Base-by-base conservation (phyloP, 2,329 filamentous ascomycete species). In the Fusarium beomiforme region DNA sequence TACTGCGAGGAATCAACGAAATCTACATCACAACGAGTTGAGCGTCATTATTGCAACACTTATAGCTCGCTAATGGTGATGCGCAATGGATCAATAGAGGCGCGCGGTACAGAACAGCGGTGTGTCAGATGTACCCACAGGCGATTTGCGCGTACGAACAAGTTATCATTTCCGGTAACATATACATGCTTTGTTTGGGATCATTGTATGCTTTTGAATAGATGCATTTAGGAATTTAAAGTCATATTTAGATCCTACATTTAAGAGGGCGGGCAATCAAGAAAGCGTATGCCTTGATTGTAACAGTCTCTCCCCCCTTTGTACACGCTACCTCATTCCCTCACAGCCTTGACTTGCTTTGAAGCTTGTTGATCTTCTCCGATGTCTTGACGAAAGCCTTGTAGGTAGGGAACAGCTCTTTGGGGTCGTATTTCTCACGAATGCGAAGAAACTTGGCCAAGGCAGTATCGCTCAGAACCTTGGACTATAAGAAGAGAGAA, bases 401-500 rank as follows among this genome's bases (percentile, higher is more conserved):
- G 16, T 55, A 60, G 19, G 26, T 41, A 13, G 39, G 49, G 14
- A 60, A 60, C 2, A 56, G 31, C 1, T 43, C 39, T 12, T 33
- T 54, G 4, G 58, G 58, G 34, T 60, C 58, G 16, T 55, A 60
- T 7, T 60, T 60, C 31, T 55, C 49, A 11, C 58, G 36, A 29
- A 60, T 60, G 8, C 31, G n/a, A 33, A 60, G 31, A 19, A 44
- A 60, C 7, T 39, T 55, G 37, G 49, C 58, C 23, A 39, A 13
- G 4, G 57, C 57, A 21, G 57, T 54, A 24, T 59, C 36, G 10
- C 36, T 54, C 57, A 33, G 33, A 6, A 59, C 57, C 24, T 37
- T 49, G 26, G 42, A 31, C 55, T 50, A 17, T 14, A n/a, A 19
- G 33, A 31, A 11, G 34, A 29, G 7, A 23, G n/a, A n/a, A 14